Evolutionary conservation across 2,329 filamentous ascomycete genomes (phyloP).

Genomic region (Fusarium euwallaceae): DNA sequence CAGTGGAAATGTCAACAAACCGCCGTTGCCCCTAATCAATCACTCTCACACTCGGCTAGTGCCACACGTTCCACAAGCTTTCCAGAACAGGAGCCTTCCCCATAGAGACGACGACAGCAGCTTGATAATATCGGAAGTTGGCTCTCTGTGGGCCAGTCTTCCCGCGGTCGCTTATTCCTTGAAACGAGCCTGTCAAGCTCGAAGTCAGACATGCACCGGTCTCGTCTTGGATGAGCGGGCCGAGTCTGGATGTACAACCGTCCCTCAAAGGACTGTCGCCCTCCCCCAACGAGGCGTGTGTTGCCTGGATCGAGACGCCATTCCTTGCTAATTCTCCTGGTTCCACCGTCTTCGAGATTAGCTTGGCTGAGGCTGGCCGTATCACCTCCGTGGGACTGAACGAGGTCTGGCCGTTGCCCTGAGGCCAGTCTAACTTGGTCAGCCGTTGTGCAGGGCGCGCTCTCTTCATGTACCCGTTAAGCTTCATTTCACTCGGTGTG

Average conservation of each 20-base stretch:
- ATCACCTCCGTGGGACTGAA: conserved; percentile 35
- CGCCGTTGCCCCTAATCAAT: conserved; percentile 6
- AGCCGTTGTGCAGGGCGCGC: conserved; percentile 10
- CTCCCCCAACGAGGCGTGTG: conserved; percentile 33
- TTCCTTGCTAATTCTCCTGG: conserved; percentile 35
- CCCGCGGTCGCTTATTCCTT: conserved; percentile 32
- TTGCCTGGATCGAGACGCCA: conserved; percentile 31
- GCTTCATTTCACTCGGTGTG: conserved; percentile 4
- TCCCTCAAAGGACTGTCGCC: conserved; percentile 19
- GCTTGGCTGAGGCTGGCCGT: conserved; percentile 41
- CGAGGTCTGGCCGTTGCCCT: conserved; percentile 24
- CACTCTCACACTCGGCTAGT: conserved; percentile 20
- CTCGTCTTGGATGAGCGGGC: conserved; percentile 43
- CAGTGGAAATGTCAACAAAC: conserved; percentile 24
- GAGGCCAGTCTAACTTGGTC: conserved; percentile 16
- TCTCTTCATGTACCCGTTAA: conserved; percentile 2
- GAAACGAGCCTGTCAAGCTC: conserved; percentile 45
- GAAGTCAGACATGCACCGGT: conserved; percentile 46
- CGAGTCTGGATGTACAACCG: conserved; percentile 44
- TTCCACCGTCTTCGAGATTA: conserved; percentile 48
- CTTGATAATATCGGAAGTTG: conserved; percentile 30
- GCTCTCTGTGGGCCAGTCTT: conserved; percentile 19
- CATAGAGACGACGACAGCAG: conserved; percentile 29
- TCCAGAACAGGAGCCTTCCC: conserved; percentile 30
- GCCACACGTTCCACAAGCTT: conserved; percentile 35